These are phyloP conservation scores for Solanum chilense DNA, from an alignment of 257 asterid species.

Conservation along the genomic window DNA sequence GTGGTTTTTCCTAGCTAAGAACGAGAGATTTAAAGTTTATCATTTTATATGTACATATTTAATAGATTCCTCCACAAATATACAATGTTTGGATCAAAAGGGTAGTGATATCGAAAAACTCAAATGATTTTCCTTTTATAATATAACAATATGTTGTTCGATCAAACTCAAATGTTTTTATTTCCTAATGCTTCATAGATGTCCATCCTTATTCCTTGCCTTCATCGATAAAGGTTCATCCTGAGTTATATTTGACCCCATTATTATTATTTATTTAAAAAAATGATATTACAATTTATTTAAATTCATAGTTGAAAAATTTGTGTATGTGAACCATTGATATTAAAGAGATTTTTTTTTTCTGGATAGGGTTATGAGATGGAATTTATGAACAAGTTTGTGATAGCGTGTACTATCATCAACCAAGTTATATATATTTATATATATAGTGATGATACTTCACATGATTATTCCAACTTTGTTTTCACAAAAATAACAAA, in stretches of 20 bases:
- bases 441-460: background rate
- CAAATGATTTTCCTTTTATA: background rate
- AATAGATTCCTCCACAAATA: background rate
- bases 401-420: background rate
- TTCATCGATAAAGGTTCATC: background rate
- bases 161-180: background rate
- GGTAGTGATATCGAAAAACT: background rate
- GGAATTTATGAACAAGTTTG: background rate
- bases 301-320: background rate
- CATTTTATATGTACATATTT: background rate
- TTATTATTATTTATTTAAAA: no score
- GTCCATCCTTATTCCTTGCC: no score
- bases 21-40: background rate
- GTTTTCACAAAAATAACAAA: background rate
- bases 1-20: background rate
- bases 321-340: background rate
- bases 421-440: background rate
- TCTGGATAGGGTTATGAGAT: background rate
- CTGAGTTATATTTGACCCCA: fast-evolving
- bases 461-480: background rate
- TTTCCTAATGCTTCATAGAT: background rate
- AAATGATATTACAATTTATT: background rate
- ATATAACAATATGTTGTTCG: background rate
- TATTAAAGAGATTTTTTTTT: background rate
- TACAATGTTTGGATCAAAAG: background rate